Percentiles rank a stretch among this genome's conserved stretches.
phyloP scores from a whole-genome alignment of 371 early-diverging fungal genomes.

The Syncephalastrum racemosum region DNA sequence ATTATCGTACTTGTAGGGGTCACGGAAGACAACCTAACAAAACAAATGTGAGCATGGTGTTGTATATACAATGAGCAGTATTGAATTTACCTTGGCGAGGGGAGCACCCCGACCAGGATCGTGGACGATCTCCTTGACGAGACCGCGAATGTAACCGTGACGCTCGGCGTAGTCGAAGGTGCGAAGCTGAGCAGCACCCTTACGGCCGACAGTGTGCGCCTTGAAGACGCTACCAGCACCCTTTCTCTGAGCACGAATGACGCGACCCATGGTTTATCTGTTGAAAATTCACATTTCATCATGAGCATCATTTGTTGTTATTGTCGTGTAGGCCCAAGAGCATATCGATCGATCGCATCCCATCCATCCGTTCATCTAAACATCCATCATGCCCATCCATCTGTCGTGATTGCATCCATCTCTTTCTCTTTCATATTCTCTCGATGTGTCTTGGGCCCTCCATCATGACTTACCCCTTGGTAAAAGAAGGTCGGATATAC shows the following conservation, averaged over 20 bases:
- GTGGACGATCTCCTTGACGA: constrained; percentile 99
- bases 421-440: too few relatives aligned
- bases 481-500: too few relatives aligned
- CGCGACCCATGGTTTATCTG: constrained; percentile 62
- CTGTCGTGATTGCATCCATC: neutral
- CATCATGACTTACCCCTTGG: too few relatives aligned
- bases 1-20: constrained; percentile 38
- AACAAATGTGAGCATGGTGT: neutral
- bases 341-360: neutral
- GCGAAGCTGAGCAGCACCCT: constrained; percentile 96
- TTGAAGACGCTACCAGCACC: constrained; percentile 99
- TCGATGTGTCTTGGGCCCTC: too few relatives aligned
- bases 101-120: constrained; percentile 99
- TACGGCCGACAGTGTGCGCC: constrained; percentile 93
- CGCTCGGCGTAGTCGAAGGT: constrained; percentile 96
- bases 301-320: too few relatives aligned
- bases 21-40: constrained; percentile 53
- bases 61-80: neutral
- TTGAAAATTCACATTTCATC: too few relatives aligned
- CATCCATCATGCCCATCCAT: constrained; percentile 6
- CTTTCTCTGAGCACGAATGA: constrained; percentile 92
- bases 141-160: constrained; percentile 95
- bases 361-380: constrained; percentile 2
- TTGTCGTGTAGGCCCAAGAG: too few relatives aligned
- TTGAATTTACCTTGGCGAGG: constrained; percentile 84